Conservation (phyloP, 2,329 filamentous ascomycete genomes). For the Rasamsonia emersonii region DNA sequence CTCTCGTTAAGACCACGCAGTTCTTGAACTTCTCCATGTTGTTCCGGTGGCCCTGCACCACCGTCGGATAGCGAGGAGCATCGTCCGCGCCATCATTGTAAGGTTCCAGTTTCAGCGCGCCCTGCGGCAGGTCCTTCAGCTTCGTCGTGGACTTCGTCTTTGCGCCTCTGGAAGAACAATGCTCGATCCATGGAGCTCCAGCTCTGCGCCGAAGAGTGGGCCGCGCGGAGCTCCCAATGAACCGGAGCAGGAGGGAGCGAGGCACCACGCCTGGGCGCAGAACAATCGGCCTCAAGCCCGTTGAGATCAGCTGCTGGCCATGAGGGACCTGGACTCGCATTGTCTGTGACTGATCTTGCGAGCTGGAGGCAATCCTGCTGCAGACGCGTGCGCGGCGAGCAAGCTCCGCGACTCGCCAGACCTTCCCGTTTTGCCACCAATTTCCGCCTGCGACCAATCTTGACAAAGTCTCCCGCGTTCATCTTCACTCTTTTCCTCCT, state of each 20-base stretch:
- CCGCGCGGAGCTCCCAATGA: slow-evolving; percentile 10
- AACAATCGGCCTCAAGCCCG: slow-evolving; percentile 19
- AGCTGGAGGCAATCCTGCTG: no score
- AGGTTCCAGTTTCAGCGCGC: slow-evolving; percentile 39
- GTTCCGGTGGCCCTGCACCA: slow-evolving; percentile 74
- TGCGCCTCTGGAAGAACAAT: slow-evolving; percentile 19
- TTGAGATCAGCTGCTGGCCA: slow-evolving; percentile 1
- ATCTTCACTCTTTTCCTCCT: no score
- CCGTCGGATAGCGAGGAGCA: slow-evolving; percentile 65
- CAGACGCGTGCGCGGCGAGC: no score
- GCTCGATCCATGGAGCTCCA: slow-evolving; percentile 9
- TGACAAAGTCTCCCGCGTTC: no score
- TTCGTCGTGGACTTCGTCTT: slow-evolving; percentile 31
- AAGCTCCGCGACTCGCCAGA: slow-evolving; percentile 6
- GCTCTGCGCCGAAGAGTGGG: slow-evolving; percentile 5
- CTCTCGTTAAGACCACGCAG: slow-evolving; percentile 82
- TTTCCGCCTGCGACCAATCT: no score
- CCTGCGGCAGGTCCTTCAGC: slow-evolving; percentile 48
- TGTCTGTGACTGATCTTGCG: slow-evolving; percentile 2
- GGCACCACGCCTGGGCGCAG: slow-evolving; percentile 21
- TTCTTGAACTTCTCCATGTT: slow-evolving; percentile 89
- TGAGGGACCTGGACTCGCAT: slow-evolving; percentile 8
- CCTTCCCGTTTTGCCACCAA: slow-evolving; percentile 9
- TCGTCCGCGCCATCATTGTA: slow-evolving; percentile 37
- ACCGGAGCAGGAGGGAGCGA: slow-evolving; percentile 13